Percentiles rank a stretch among this genome's conserved stretches.
These are phyloP conservation scores for Bimuria novae-zelandiae DNA, from an alignment of 2,329 filamentous ascomycete genomes.

Conservation along the genomic window DNA sequence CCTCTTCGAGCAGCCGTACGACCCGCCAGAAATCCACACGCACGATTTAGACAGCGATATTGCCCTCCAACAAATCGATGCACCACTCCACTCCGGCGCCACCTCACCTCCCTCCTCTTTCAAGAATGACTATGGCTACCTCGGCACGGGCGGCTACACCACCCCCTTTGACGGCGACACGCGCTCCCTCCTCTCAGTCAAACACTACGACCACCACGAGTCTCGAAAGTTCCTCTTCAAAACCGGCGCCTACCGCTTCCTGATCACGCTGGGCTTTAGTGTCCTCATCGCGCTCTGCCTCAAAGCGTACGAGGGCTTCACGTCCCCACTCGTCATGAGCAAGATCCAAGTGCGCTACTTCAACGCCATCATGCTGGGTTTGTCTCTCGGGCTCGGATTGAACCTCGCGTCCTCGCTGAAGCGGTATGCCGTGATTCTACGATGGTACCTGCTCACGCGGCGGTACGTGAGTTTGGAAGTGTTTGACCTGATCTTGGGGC, in stretches of 20 bases:
- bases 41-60: slow-evolving; percentile 29
- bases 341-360: slow-evolving; percentile 36
- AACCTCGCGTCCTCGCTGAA: slow-evolving; percentile 42
- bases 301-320: slow-evolving; percentile 38
- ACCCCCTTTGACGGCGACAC: slow-evolving; percentile 28
- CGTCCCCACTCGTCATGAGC: slow-evolving; percentile 25
- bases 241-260: slow-evolving; percentile 30
- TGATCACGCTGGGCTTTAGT: slow-evolving; percentile 38
- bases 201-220: slow-evolving; percentile 39
- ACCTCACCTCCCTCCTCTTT: slow-evolving; percentile 22
- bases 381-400: slow-evolving; percentile 41
- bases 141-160: slow-evolving; percentile 15
- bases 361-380: slow-evolving; percentile 39
- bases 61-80: slow-evolving; percentile 28
- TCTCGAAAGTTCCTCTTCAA: slow-evolving; percentile 35
- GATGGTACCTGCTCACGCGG: slow-evolving; percentile 41
- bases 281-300: slow-evolving; percentile 32
- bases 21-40: slow-evolving; percentile 17
- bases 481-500: slow-evolving; percentile 41
- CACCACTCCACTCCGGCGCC: slow-evolving; percentile 18
- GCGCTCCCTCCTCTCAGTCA: slow-evolving; percentile 25
- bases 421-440: slow-evolving; percentile 38
- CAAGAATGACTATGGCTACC: slow-evolving; percentile 26
- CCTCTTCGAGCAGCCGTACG: slow-evolving; percentile 17
- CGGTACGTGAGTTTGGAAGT: slow-evolving; percentile 40